Evolutionary conservation across 805 yeast species (phyloP).

Genomic region (Candida multigemmis): DNA sequence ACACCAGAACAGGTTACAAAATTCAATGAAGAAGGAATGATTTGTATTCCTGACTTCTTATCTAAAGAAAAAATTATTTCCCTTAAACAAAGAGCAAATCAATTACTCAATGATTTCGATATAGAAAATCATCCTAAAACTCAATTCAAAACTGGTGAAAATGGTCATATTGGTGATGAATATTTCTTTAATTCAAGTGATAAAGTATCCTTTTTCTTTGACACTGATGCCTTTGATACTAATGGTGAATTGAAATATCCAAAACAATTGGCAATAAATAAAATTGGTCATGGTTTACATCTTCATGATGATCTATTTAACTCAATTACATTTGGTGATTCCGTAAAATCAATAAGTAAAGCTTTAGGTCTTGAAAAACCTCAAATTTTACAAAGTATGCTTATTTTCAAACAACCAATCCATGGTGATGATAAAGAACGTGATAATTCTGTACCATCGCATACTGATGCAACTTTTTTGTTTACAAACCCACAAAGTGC

Average conservation of each 20-base stretch:
- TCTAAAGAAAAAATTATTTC: conserved; percentile 25
- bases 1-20: conserved; percentile 39
- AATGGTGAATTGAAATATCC: conserved; percentile 44
- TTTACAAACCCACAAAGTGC: conserved; percentile 66
- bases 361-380: conserved; percentile 54
- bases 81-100: conserved; percentile 34
- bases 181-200: conserved; percentile 65
- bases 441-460: conserved; percentile 62
- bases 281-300: conserved; percentile 75
- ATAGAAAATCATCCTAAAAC: conserved; percentile 56
- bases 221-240: conserved; percentile 55
- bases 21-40: conserved; percentile 51
- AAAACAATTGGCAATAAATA: conserved; percentile 53
- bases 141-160: conserved; percentile 52
- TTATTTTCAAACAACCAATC: conserved; percentile 65
- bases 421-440: conserved; percentile 9
- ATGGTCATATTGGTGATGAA: conserved; percentile 61
- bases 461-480: conserved; percentile 67
- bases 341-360: conserved; percentile 42
- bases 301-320: conserved; percentile 41
- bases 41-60: conserved; percentile 51
- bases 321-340: conserved; percentile 40
- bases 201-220: conserved; percentile 62
- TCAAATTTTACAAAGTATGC: conserved; percentile 68
- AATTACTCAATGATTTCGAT: conserved; percentile 41